Base-by-base conservation (phyloP, 148 eudicot genomes). In the Fagopyrum esculentum region DNA sequence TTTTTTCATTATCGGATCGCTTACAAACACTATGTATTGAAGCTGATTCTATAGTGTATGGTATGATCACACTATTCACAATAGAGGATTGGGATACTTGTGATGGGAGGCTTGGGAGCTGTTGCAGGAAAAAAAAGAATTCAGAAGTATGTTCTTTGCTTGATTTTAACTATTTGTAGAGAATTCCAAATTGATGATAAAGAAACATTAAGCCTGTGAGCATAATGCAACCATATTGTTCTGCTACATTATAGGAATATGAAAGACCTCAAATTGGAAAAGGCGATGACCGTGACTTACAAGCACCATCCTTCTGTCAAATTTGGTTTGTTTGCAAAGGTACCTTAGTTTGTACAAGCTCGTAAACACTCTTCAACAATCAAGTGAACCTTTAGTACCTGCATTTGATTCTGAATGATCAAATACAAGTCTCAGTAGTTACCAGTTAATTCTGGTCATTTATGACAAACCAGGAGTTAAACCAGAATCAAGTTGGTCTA, bases 81-180 rank as follows among this genome's bases (percentile, higher is more conserved):
- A 73, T 78, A 89, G 59, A 79, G 78, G 70, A 90, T 93, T 72
- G 84, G 83, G 81, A 86, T 72, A 79, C 93, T 93, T 78, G 98
- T 90, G 52, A 93, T 93, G 91, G 98, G n/a, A n/a, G n/a, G n/a
- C n/a, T n/a, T n/a, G n/a, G n/a, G 98, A 78, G 97, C 90, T 50
- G 95, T 95, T 16, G 88, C 86, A 1, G 88, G 88, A n/a, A n/a
- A n/a, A n/a, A 63, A 80, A 64, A 45, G 71, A 78, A 60, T 93
- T 81, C 78, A 84, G 91, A 89, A 85, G 98, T 91, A 77, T n/a
- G 26, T 12, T 52, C 43, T 7, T 47, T 63, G 64, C 49, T 26
- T 59, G 64, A n/a, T 59, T 59, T 4, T 13, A 59, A 59, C 11
- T 52, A 22, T 22, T 22, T 22, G 26, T 22, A 22, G 26, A 22